Conservation (phyloP, 2,329 filamentous ascomycete species). For the Monosporascus sp. region DNA sequence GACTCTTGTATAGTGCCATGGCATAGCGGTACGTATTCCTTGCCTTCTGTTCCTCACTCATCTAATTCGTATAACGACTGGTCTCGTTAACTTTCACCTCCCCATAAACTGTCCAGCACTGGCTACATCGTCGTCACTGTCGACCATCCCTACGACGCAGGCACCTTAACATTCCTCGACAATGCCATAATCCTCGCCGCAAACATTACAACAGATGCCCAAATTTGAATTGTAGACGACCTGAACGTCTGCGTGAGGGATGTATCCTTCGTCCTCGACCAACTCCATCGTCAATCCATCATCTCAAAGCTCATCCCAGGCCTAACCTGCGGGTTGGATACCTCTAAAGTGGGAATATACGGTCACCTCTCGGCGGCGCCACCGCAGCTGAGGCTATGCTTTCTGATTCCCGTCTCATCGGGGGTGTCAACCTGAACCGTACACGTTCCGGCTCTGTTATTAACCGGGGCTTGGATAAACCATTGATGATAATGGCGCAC, state of each 20-base stretch:
- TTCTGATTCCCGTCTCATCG: conserved; percentile 1
- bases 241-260: conserved; percentile 2
- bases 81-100: too few species aligned
- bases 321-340: neutral
- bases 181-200: conserved; percentile 19
- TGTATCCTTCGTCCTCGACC: conserved; percentile 6
- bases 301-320: neutral
- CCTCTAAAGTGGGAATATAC: conserved; percentile 2
- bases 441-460: conserved; percentile 20
- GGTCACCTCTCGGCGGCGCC: conserved; percentile 7
- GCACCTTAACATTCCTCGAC: conserved; percentile 34
- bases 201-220: conserved; percentile 5
- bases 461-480: conserved; percentile 19
- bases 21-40: conserved; percentile 11
- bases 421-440: conserved; percentile 4
- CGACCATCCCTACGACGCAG: conserved; percentile 38
- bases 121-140: conserved; percentile 37
- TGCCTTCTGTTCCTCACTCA: too few species aligned
- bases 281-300: conserved; percentile 1
- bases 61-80: too few species aligned
- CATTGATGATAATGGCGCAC: conserved; percentile 27
- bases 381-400: conserved; percentile 1
- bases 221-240: neutral
- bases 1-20: conserved; percentile 33
- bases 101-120: conserved; percentile 30